Evolutionary conservation across 306 rosid species (phyloP).

Genomic region (Vigna hirtella): DNA sequence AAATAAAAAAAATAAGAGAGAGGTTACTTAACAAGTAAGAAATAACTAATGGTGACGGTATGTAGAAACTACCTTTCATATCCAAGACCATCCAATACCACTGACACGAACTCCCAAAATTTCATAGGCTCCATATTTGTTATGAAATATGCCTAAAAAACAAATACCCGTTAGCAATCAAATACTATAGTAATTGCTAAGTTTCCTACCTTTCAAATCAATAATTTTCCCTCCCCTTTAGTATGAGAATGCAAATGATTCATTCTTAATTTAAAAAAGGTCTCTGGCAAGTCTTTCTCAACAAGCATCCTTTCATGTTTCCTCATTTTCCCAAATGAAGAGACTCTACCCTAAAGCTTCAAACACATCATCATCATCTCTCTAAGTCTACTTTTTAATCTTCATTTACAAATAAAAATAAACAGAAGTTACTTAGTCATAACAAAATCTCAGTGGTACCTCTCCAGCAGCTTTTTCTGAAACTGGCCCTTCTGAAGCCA

Average conservation of each 20-base stretch:
- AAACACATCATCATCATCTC: constrained; percentile 18
- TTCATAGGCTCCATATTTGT: constrained; percentile 91
- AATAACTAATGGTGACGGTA: constrained; percentile 23
- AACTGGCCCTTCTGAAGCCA: constrained; percentile 70
- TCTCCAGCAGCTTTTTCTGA: constrained; percentile 91
- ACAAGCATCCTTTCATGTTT: constrained; percentile 30
- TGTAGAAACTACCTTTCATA: constrained; percentile 69
- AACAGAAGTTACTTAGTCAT: constrained; percentile 11
- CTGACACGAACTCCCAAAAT: constrained; percentile 94
- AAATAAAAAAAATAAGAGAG: constrained; percentile 2
- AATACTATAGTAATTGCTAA: constrained; percentile 12
- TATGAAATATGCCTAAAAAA: constrained; percentile 90
- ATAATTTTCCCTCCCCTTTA: background rate
- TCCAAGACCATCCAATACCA: constrained; percentile 88
- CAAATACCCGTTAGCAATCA: constrained; percentile 38
- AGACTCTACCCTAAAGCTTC: constrained; percentile 33
- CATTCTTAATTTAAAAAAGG: constrained; percentile 24
- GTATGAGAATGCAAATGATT: constrained; percentile 22
- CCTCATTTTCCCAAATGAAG: constrained; percentile 20
- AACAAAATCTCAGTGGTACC: constrained; percentile 52
- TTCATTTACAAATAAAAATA: constrained; percentile 23
- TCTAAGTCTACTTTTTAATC: constrained; percentile 7
- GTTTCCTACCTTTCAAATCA: constrained; percentile 32
- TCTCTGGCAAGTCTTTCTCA: constrained; percentile 5
- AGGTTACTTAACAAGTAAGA: constrained; percentile 17